Evolutionary conservation across 1,284 basidiomycete species (phyloP), one percentile per base, ranked within the genome.

Genomic region (Malassezia equina): DNA sequence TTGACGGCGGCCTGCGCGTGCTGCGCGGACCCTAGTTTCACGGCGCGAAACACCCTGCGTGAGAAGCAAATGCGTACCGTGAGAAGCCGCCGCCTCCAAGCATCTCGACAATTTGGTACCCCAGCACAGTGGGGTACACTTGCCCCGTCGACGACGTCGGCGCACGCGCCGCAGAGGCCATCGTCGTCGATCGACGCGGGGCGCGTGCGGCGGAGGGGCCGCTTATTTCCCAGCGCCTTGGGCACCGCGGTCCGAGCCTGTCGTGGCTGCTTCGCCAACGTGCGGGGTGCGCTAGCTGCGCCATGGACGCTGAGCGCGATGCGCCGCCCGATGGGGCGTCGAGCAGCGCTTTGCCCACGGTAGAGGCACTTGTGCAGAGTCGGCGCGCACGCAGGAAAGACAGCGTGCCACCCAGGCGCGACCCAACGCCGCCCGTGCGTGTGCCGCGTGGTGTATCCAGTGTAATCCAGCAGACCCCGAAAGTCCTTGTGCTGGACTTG

Each of bases 401-500:
- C n/a, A 5, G 27, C 9, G 12, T n/a, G 43, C 27, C 43, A 12
- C 15, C 15, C 28, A n/a, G n/a, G n/a, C 27, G 43, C 28, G 11
- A 33, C 13, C n/a, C n/a, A n/a, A 13, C 41, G 41, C 27, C 41
- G 8, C 6, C 11, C 43, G 41, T 8, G 52, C 52, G 32, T 36
- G 55, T 65, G 6, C 54, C 61, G 7, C 58, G 66, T 2, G 59
- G 41, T 12, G 59, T 64, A 1, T 52, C 61, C 7, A 52, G 58
- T 7, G 55, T 73, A 40, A 71, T 73, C 43, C 69, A 71, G 25
- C 66, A 73, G 40, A 63, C 69, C 13, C 71, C 69, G 40, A 73
- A 73, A 55, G 66, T 72, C 23, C 64, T 73, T n/a, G 69, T 73
- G 19, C 82, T 98, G 44, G 93, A 98, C 77, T 79, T 98, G 36